Conservation (phyloP, 1,284 basidiomycete genomes). For the Cryptococcus maquisensis region DNA sequence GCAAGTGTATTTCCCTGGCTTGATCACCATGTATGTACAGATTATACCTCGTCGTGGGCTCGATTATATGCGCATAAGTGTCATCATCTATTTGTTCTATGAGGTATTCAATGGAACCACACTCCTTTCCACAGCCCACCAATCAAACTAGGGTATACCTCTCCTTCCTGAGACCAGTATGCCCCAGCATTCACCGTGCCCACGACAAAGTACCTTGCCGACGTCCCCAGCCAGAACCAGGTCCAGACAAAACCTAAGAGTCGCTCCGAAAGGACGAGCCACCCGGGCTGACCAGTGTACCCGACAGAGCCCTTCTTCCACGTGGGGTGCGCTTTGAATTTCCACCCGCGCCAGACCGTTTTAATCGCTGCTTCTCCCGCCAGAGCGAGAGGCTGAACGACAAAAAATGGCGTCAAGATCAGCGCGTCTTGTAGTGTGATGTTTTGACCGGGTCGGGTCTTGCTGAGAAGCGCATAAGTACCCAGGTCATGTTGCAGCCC, state of each 20-base stretch:
- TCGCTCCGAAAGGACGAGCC: slow-evolving; percentile 27
- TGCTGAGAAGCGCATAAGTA: slow-evolving; percentile 20
- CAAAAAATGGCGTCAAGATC: slow-evolving; percentile 37
- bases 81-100: too few relatives aligned
- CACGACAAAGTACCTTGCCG: slow-evolving; percentile 35
- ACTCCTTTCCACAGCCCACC: slow-evolving; percentile 27
- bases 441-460: slow-evolving; percentile 3
- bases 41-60: too few relatives aligned
- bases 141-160: slow-evolving; percentile 12
- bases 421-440: slow-evolving; percentile 12
- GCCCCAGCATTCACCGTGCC: slow-evolving; percentile 27
- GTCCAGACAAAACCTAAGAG: slow-evolving; percentile 36
- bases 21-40: too few relatives aligned
- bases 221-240: slow-evolving; percentile 43
- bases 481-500: slow-evolving; percentile 40
- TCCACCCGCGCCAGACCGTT: slow-evolving; percentile 24
- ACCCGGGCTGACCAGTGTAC: slow-evolving; percentile 12
- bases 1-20: too few relatives aligned
- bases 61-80: too few relatives aligned
- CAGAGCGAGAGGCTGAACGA: slow-evolving; percentile 36
- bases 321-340: slow-evolving; percentile 4
- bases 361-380: slow-evolving; percentile 35
- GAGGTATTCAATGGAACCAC: slow-evolving; percentile 18
- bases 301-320: slow-evolving; percentile 5
- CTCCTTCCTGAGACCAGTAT: slow-evolving; percentile 17